phyloP scores from a whole-genome alignment of 225 moss, liverwort and hornwort species.

The Physcomitrium patens region DNA sequence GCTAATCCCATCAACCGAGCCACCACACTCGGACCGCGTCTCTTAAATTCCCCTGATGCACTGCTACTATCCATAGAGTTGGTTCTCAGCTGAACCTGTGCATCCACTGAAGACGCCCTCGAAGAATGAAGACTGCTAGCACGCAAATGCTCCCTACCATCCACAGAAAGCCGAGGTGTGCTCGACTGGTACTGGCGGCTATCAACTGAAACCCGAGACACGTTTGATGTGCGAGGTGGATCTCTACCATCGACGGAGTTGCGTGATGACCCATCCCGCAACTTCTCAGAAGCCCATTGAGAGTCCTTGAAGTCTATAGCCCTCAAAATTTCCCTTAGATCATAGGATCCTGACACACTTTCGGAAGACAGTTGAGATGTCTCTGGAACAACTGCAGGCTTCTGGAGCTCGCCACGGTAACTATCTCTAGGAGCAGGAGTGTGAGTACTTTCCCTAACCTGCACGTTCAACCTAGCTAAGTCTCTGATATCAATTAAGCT shows the following conservation, averaged over 20 bases:
- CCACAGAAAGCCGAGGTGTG: constrained; percentile 55
- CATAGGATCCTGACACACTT: constrained; percentile 37
- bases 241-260: constrained; percentile 55
- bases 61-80: constrained; percentile 54
- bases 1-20: constrained; percentile 57
- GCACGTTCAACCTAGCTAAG: constrained; percentile 44
- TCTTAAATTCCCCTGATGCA: constrained; percentile 48
- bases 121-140: constrained; percentile 65
- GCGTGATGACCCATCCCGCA: constrained; percentile 34
- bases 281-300: constrained; percentile 45
- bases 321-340: constrained; percentile 55
- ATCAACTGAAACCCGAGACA: constrained; percentile 55
- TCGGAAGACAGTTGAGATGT: constrained; percentile 29
- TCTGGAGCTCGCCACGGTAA: constrained; percentile 33
- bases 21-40: constrained; percentile 58
- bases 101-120: constrained; percentile 52
- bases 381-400: constrained; percentile 23
- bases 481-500: constrained; percentile 48
- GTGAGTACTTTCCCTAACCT: constrained; percentile 41
- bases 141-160: constrained; percentile 51
- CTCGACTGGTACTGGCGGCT: constrained; percentile 58
- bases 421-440: constrained; percentile 30
- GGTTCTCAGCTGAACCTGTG: constrained; percentile 44
- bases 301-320: constrained; percentile 58
- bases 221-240: constrained; percentile 51